Conservation (phyloP, 140 eudicot species). For the Flaveria floridana region DNA sequence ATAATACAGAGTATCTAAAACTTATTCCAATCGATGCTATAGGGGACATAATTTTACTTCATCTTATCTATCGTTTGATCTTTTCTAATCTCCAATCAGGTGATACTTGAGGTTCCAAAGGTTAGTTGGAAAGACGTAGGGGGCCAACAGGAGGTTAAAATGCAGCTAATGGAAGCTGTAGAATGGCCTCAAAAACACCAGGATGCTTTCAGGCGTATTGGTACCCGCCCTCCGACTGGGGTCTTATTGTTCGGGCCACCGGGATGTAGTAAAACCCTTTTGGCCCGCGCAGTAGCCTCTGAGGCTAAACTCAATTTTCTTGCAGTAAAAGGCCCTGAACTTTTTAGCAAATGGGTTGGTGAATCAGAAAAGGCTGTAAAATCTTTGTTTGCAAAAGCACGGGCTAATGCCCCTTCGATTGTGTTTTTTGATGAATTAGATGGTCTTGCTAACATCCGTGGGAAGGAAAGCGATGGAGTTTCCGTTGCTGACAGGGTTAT, state of each 20-base stretch:
- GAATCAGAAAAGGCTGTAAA: conserved; percentile 97
- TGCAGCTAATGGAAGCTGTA: conserved; percentile 89
- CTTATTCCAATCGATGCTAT: neutral
- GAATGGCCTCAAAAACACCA: conserved; percentile 95
- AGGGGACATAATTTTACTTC: neutral
- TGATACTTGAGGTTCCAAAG: conserved; percentile 88
- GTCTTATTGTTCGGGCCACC: conserved; percentile 95
- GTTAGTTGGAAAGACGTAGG: conserved; percentile 96
- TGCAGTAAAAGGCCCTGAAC: conserved; percentile 98
- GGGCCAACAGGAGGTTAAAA: conserved; percentile 83
- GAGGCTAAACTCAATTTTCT: conserved; percentile 89
- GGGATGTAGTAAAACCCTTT: conserved; percentile 96
- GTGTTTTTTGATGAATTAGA: conserved; percentile 91
- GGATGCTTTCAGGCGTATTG: conserved; percentile 79
- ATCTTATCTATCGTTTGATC: conserved; percentile 13
- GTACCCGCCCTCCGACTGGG: conserved; percentile 87
- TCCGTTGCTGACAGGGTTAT: conserved; percentile 94
- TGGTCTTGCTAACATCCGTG: conserved; percentile 84
- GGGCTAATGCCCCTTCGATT: conserved; percentile 90
- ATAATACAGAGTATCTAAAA: neutral
- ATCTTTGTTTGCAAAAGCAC: conserved; percentile 87
- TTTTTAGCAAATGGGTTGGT: conserved; percentile 98
- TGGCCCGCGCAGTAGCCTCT: conserved; percentile 97
- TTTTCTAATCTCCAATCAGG: conserved; percentile 43
- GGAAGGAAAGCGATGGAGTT: conserved; percentile 87